Base-by-base conservation (phyloP, 2,329 filamentous ascomycete genomes). In the Uncinocarpus reesii region DNA sequence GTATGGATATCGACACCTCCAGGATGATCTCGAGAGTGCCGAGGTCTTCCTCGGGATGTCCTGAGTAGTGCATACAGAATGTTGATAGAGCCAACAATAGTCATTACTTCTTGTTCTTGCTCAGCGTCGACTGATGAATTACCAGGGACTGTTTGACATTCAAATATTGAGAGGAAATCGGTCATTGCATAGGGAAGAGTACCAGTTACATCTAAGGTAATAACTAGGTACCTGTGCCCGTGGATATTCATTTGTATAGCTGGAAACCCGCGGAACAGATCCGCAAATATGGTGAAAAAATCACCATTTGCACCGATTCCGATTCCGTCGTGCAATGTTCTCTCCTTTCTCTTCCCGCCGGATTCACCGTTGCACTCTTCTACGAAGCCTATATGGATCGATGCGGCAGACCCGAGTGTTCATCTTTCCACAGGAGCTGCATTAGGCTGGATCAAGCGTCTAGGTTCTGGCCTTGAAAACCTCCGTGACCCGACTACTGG, bases 341-440 rank as follows among this genome's bases (percentile, higher is more conserved):
- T 55, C 29, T 43, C 49, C 7, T 55, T 48, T 42, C 29, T 56
- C n/a, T 56, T 55, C 26, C 54, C 54, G 0, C 49, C 40, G 15
- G 47, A 34, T 16, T 41, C 24, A 20, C 45, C 40, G 23, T 5
- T 42, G 40, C 40, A 20, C 15, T 40, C 46, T 13, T 47, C 53
- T 7, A 61, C 72, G 44, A 64, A 71, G 31, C 73, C 75, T 5
- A 60, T 78, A 51, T 79, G 75, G 75, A 67, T 75, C 45, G 73
- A 79, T 58, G 68, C 72, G 34, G 67, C 67, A 47, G 63, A 77
- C 42, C 61, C 70, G 2, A 53, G 55, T 7, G 62, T 65, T 18
- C 67, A 62, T 42, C 61, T 79, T 7, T 75, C 73, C 0, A 70
- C 73, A 1, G 63, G 62, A 26, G 66, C 76, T 55, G 59, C 71